Evolutionary conservation across 768 basidiomycete genomes (phyloP).

Genomic region (Psilocybe azurescens): DNA sequence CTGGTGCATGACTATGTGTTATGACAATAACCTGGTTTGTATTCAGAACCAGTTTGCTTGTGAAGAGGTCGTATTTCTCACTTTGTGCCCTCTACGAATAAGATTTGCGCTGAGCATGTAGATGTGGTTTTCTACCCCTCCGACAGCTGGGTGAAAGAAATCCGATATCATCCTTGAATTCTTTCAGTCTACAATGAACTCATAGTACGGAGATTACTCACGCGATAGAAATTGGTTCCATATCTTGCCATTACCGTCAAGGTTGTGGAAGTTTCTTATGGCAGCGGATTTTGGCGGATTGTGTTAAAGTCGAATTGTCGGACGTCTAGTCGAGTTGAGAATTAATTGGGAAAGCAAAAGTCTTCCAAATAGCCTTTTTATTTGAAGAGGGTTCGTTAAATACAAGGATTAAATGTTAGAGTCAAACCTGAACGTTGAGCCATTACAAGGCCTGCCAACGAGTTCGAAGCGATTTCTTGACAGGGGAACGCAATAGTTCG

Average conservation of each 20-base stretch:
- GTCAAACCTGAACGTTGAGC: too few relatives aligned
- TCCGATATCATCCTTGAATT: conserved; percentile 86
- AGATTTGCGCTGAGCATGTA: conserved; percentile 90
- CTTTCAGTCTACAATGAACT: background rate
- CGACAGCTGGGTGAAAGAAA: conserved; percentile 94
- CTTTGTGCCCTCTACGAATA: conserved; percentile 85
- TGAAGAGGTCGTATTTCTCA: conserved; percentile 31
- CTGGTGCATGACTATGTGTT: conserved; percentile 88
- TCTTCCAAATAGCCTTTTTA: too few relatives aligned
- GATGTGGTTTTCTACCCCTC: conserved; percentile 97
- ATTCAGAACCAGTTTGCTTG: conserved; percentile 5
- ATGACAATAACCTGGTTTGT: conserved; percentile 83
- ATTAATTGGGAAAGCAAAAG: too few relatives aligned
- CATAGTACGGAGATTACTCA: conserved; percentile 9
- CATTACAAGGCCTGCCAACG: too few relatives aligned
- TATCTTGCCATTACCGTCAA: conserved; percentile 18
- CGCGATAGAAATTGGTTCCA: conserved; percentile 34
- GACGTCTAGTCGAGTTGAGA: too few relatives aligned
- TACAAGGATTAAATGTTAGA: too few relatives aligned
- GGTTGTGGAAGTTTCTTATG: background rate
- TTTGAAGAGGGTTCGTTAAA: too few relatives aligned
- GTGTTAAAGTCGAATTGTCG: too few relatives aligned
- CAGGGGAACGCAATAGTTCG: too few relatives aligned
- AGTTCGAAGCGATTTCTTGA: too few relatives aligned
- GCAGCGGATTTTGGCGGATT: too few relatives aligned